Base-by-base conservation (phyloP, 805 yeast genomes). In the Pichia cephalocereana region DNA sequence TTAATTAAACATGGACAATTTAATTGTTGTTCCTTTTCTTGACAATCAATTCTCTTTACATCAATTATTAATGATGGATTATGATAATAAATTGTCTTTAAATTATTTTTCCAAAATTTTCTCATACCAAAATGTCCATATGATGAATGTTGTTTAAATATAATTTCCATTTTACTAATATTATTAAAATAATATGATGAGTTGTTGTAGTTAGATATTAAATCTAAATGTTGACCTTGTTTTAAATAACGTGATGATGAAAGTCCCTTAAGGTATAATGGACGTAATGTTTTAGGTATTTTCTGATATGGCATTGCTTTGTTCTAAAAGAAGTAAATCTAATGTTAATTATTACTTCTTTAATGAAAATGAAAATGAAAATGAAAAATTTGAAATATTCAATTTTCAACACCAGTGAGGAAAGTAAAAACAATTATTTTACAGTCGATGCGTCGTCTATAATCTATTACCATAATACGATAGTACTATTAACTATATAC, bases 61-160 rank as follows among this genome's bases (percentile, higher is more conserved):
- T 74, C 71, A 48, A 87, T 79, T 26, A 78, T 74, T 28, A 85
- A 59, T 41, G 70, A 68, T n/a, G 91, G 90, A 64, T 89, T 89
- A 68, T 87, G 90, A 64, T 85, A 89, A 62, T 79, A 82, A 53
- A 89, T 71, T 8, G 89, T 79, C 27, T 93, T 95, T 49, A 89
- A 69, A 65, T 79, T 76, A 45, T 71, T 68, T 56, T 77, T 78
- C 93, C 95, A 86, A 66, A 89, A 86, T 54, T 76, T 75, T 57
- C 82, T 78, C 48, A 85, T 76, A 2, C 90, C 90, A 67, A 75
- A 71, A 56, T 82, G 80, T 1, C 86, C 83, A 53, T 70, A 63
- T 31, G 70, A 65, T 52, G 69, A 69, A 43, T 64, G 65, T 45
- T 62, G 68, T 54, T 57, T 79, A 60, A 83, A 72, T 26, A 76